These are phyloP conservation scores for Tolypocladium pustulatum DNA, from an alignment of 2,329 filamentous ascomycete genomes.

Conservation along the genomic window DNA sequence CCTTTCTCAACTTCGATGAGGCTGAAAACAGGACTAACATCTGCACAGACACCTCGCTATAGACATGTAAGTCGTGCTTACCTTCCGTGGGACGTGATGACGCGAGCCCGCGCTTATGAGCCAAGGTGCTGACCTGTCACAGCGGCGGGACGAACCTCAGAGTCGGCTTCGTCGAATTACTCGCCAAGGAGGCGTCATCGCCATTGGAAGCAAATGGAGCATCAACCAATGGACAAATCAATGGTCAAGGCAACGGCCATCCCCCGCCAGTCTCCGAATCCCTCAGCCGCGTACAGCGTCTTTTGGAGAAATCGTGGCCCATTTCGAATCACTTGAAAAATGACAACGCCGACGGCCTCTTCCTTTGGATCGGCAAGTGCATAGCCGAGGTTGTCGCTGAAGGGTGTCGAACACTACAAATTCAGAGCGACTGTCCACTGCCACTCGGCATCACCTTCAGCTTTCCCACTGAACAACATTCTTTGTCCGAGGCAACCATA, in stretches of 20 bases:
- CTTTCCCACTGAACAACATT: constrained; percentile 58
- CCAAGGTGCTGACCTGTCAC: constrained; percentile 6
- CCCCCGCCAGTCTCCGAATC: constrained; percentile 1
- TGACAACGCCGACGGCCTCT: constrained; percentile 64
- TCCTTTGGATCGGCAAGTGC: constrained; percentile 71
- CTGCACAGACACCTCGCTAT: constrained; percentile 45
- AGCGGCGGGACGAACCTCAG: constrained; percentile 60
- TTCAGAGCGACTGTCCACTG: constrained; percentile 35
- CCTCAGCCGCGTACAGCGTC: constrained; percentile 38
- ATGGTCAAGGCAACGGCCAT: background rate
- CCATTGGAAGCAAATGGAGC: constrained; percentile 2
- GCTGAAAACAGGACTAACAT: constrained; percentile 3
- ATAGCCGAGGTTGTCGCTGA: constrained; percentile 63
- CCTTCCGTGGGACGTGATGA: background rate
- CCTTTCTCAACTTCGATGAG: background rate
- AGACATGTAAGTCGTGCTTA: constrained; percentile 45
- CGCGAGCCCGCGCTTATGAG: background rate
- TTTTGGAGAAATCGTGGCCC: constrained; percentile 62
- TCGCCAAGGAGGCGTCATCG: constrained; percentile 21
- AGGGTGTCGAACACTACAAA: constrained; percentile 32
- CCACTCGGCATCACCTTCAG: constrained; percentile 60
- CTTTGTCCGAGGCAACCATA: constrained; percentile 50
- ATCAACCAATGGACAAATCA: constrained; percentile 2
- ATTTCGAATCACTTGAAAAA: constrained; percentile 64
- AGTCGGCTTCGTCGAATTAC: constrained; percentile 56